These are phyloP conservation scores for Diaporthe vexans DNA, from an alignment of 2,329 filamentous ascomycete species.

Conservation along the genomic window DNA sequence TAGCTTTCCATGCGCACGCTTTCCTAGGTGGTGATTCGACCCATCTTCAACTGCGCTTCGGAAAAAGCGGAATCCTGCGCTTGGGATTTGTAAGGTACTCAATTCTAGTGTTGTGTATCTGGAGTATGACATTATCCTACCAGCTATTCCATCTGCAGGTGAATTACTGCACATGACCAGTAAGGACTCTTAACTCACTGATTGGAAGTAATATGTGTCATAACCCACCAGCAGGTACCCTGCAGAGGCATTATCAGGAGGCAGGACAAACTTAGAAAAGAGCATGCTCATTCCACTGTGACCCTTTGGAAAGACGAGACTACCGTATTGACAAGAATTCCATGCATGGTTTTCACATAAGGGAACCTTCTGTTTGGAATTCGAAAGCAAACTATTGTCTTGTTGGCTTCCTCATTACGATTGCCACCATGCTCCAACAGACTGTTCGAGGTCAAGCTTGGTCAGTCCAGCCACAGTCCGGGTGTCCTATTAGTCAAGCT, in stretches of 20 bases:
- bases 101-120: not conserved
- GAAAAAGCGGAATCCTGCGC: too few species aligned
- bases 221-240: too few species aligned
- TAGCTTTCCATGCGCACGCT: not conserved
- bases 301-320: too few species aligned
- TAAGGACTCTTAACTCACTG: too few species aligned
- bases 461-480: constrained; percentile 14
- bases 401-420: not conserved
- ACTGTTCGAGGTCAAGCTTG: not conserved
- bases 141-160: too few species aligned
- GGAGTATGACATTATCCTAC: too few species aligned
- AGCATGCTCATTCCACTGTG: not conserved
- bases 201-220: too few species aligned
- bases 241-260: too few species aligned
- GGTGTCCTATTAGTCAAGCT: not conserved
- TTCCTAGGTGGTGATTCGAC: not conserved
- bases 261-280: not conserved
- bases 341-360: not conserved
- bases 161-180: not conserved
- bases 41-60: not conserved
- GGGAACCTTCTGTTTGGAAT: not conserved
- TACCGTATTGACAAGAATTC: not conserved
- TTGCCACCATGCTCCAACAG: not conserved
- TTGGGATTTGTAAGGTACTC: not conserved
- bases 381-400: constrained; percentile 1